Base-by-base conservation (phyloP, 1,139 yeast genomes). In the Candida tropicalis region DNA sequence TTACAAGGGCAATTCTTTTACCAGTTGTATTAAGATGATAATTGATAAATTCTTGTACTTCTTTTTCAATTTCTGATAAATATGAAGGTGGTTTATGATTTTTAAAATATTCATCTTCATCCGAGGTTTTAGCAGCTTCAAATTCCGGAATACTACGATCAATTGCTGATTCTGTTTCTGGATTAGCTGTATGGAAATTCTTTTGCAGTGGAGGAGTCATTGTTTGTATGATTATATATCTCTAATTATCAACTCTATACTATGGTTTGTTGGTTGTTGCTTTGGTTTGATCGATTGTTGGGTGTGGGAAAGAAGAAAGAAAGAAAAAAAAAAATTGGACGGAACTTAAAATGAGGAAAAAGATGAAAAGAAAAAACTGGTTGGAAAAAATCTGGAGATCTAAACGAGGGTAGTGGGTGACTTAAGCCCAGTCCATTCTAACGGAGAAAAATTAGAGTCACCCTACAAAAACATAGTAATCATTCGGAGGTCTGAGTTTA, bases 71-170 rank as follows among this genome's bases (percentile, higher is more conserved):
- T 44, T 82, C 82, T 1, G 77, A 75, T 35, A 93, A 70, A 60
- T 93, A 90, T 1, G 72, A 59, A 5, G 99, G 99, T 3, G 89
- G 81, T 3, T 74, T 75, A 59, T 88, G 91, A 39, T 78, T 70
- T 38, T 72, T 69, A 66, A 91, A 91, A 63, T 88, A 91, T 41
- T 68, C 67, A 48, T 84, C 87, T 59, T 90, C 97, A 51, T 87
- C 96, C 6, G 72, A 65, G 5, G 76, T 65, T 43, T 80, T 77
- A 0, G 97, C 97, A 2, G 87, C 86, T 0, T 95, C 95, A 58
- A 84, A 83, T 46, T 82, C 88, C 2, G 87, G 89, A 4, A 83
- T 74, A 1, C 77, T 60, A 42, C 97, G 73, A 61, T 90, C 96
- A 35, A 91, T 87, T 9, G 97, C 97, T 10, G 84, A 65, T 2